Conservation (phyloP, 306 rosid species). For the Carpinus fangiana region DNA sequence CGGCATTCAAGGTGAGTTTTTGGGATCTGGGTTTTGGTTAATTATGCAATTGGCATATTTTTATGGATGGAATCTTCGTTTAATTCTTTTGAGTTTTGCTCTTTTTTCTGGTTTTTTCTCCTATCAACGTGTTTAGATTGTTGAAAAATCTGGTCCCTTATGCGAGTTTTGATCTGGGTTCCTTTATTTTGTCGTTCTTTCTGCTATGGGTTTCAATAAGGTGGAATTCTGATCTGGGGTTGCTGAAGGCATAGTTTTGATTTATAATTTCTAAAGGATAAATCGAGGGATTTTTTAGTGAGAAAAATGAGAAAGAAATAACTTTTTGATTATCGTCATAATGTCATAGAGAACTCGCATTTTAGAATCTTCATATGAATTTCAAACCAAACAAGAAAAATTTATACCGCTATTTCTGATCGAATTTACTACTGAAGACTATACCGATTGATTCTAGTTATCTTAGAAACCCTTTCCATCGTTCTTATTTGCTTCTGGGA, state of each 20-base stretch:
- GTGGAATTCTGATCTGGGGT: constrained; percentile 25
- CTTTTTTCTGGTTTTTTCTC: not conserved
- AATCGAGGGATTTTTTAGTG: not conserved
- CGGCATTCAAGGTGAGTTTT: constrained; percentile 42
- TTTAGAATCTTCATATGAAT: not conserved
- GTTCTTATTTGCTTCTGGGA: not conserved
- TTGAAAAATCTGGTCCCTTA: not conserved
- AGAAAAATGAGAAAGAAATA: not conserved
- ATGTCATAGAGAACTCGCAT: not conserved
- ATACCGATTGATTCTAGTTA: not conserved
- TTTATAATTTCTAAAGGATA: not conserved
- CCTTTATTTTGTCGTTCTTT: not conserved
- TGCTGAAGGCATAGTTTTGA: constrained; percentile 3
- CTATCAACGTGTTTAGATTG: not conserved
- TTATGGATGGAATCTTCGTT: not conserved
- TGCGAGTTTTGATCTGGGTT: constrained; percentile 8
- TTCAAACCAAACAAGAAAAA: not conserved
- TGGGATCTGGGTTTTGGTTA: constrained; percentile 39
- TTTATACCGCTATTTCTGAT: not conserved
- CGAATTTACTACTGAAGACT: not conserved
- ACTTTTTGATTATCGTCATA: not conserved
- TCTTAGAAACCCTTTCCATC: not conserved
- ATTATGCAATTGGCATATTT: not conserved
- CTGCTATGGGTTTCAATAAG: not conserved
- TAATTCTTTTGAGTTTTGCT: not conserved